Evolutionary conservation across 306 rosid species (phyloP).

Genomic region (Datisca glomerata): DNA sequence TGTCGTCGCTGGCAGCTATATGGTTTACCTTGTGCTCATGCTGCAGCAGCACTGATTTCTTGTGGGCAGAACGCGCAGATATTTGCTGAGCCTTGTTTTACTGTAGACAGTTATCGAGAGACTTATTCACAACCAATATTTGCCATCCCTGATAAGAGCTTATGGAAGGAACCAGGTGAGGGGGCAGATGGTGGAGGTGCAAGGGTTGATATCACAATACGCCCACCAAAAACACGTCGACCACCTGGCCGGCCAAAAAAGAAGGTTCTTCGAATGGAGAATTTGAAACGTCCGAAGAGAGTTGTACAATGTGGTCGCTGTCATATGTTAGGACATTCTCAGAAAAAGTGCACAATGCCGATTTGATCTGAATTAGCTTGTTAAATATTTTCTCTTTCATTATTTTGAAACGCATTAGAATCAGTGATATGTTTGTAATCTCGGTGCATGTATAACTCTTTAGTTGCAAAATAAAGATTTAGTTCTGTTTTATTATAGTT

Average conservation of each 20-base stretch:
- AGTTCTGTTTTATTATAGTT: slow-evolving; percentile 6
- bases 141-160: slow-evolving; percentile 68
- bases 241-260: slow-evolving; percentile 98
- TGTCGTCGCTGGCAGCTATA: slow-evolving; percentile 97
- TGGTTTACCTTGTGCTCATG: slow-evolving; percentile 97
- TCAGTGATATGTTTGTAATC: slow-evolving; percentile 40
- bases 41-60: slow-evolving; percentile 95
- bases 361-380: slow-evolving; percentile 35
- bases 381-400: slow-evolving; percentile 18
- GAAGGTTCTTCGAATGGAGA: slow-evolving; percentile 83
- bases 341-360: slow-evolving; percentile 89
- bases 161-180: slow-evolving; percentile 65
- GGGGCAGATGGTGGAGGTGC: slow-evolving; percentile 81
- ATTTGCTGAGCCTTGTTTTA: slow-evolving; percentile 92
- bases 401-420: slow-evolving; percentile 25
- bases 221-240: slow-evolving; percentile 86
- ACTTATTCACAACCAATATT: slow-evolving; percentile 68
- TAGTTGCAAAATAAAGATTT: slow-evolving; percentile 30
- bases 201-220: slow-evolving; percentile 49
- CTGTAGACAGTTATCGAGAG: slow-evolving; percentile 62
- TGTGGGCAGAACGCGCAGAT: slow-evolving; percentile 79
- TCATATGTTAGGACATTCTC: slow-evolving; percentile 97
- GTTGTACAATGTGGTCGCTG: slow-evolving; percentile 98
- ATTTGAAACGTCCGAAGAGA: slow-evolving; percentile 91
- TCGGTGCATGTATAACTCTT: slow-evolving; percentile 33